These are phyloP conservation scores for Quercus rubra DNA, from an alignment of 306 rosid species.

Conservation along the genomic window DNA sequence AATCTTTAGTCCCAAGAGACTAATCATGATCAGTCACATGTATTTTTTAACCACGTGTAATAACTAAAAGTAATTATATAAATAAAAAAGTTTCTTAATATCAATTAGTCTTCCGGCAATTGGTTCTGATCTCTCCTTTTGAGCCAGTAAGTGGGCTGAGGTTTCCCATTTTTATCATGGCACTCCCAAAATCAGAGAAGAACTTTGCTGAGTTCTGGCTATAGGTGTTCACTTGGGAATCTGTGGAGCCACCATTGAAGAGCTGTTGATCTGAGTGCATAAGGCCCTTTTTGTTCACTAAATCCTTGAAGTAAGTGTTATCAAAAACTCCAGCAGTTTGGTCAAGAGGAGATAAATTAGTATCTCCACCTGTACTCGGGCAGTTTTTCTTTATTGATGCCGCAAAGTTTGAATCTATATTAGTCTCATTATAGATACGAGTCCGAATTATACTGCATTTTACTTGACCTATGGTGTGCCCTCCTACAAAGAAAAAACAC, in stretches of 20 bases:
- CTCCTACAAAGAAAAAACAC: not conserved
- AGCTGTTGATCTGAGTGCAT: conserved; percentile 36
- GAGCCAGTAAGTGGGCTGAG: not conserved
- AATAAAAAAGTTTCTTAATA: too few relatives aligned
- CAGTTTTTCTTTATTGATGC: conserved; percentile 9
- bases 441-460: conserved; percentile 23
- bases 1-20: too few relatives aligned
- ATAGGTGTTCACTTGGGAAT: conserved; percentile 24
- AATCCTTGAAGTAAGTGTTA: conserved; percentile 24
- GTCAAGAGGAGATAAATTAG: conserved; percentile 9
- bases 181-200: conserved; percentile 36
- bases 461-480: conserved; percentile 36
- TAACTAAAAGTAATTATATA: too few relatives aligned
- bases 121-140: not conserved
- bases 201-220: conserved; percentile 14
- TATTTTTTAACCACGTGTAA: too few relatives aligned
- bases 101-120: conserved; percentile 11
- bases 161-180: conserved; percentile 34
- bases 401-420: conserved; percentile 29
- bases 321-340: not conserved
- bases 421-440: conserved; percentile 35
- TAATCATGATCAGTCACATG: too few relatives aligned
- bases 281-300: conserved; percentile 3
- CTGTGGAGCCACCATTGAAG: conserved; percentile 21
- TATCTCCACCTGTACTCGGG: conserved; percentile 27